phyloP scores from a whole-genome alignment of 2,329 filamentous ascomycete species.

The Fusarium mexicanum region DNA sequence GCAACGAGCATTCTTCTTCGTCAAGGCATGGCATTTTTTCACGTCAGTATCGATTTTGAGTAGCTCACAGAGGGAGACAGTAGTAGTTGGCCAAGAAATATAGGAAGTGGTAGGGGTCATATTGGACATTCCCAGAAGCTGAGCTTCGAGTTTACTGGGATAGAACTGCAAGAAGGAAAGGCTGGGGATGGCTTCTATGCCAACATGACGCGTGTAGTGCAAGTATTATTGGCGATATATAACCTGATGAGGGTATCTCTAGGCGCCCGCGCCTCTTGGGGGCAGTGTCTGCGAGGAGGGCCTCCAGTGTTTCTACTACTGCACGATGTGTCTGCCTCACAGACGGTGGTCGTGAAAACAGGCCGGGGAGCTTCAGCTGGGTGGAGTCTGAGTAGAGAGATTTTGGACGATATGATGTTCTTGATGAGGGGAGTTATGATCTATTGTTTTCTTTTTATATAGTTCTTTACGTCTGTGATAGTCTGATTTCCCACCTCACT shows the following conservation, averaged over 20 bases:
- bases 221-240: slow-evolving; percentile 23
- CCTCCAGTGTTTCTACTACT: slow-evolving; percentile 4
- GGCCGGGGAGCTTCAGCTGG: slow-evolving; percentile 19
- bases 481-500: neutral
- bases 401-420: neutral
- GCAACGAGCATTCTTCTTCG: neutral
- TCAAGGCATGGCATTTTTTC: slow-evolving; percentile 22
- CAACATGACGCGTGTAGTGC: slow-evolving; percentile 2
- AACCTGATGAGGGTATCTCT: neutral
- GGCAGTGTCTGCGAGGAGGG: slow-evolving; percentile 12
- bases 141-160: neutral
- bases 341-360: slow-evolving; percentile 11
- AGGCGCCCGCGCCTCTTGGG: slow-evolving; percentile 27
- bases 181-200: slow-evolving; percentile 26
- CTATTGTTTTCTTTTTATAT: neutral
- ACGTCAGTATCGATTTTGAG: slow-evolving; percentile 9
- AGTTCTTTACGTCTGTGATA: slow-evolving; percentile 3
- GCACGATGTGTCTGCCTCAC: neutral
- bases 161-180: neutral
- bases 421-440: neutral
- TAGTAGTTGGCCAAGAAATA: slow-evolving; percentile 18
- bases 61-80: slow-evolving; percentile 3
- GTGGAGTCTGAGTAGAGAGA: slow-evolving; percentile 13
- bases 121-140: neutral
- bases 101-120: slow-evolving; percentile 5